Conservation (phyloP, 2,329 filamentous ascomycete species). For the Chaetomium olivaceum region DNA sequence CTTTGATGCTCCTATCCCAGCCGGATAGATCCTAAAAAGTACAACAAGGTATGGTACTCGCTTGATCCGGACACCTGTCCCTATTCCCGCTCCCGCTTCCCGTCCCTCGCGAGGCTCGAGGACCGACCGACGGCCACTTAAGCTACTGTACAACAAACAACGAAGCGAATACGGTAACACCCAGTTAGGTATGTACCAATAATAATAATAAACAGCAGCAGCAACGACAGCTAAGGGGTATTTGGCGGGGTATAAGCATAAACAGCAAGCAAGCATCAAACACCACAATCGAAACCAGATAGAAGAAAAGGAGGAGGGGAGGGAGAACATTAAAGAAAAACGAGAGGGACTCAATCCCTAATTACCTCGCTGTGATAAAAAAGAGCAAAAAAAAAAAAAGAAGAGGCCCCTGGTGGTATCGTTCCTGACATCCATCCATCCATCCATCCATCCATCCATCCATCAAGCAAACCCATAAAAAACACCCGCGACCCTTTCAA, state of each 20-base stretch:
- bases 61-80: neutral
- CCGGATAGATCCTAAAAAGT: neutral
- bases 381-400: neutral
- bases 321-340: neutral
- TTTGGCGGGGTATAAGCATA: neutral
- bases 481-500: neutral
- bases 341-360: constrained; percentile 4
- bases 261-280: neutral
- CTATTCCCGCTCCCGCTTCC: neutral
- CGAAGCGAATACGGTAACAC: too few relatives aligned
- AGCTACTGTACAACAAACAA: neutral
- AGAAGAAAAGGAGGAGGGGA: neutral
- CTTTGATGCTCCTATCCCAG: neutral
- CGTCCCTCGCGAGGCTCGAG: neutral
- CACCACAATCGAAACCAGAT: neutral
- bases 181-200: neutral
- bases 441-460: neutral
- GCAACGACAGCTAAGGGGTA: neutral
- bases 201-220: neutral
- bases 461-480: neutral
- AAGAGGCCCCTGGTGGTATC: neutral
- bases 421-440: neutral
- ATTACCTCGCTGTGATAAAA: neutral
- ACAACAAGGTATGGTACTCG: neutral
- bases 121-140: neutral